A percentile compares a stretch with the other conserved stretches of the same genome.
Evolutionary conservation across 2,329 filamentous ascomycete genomes (phyloP).

Genomic region (Trichoderma hamatum): DNA sequence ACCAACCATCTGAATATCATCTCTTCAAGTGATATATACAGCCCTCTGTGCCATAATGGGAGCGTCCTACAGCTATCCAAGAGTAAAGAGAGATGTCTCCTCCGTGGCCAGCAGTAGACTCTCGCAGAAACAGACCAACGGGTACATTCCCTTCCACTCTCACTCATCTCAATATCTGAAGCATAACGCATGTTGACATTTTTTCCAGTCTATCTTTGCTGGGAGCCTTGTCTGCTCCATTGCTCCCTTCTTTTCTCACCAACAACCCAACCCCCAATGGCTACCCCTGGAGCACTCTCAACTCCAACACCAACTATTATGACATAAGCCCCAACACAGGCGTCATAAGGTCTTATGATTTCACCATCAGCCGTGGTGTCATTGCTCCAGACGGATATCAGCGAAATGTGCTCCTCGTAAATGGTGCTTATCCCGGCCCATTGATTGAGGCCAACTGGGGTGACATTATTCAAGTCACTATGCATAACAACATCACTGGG

Average conservation of each 20-base stretch:
- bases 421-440: slow-evolving; percentile 68
- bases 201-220: slow-evolving; percentile 42
- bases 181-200: not conserved
- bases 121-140: slow-evolving; percentile 44
- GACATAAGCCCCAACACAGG: slow-evolving; percentile 54
- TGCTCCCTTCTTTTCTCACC: slow-evolving; percentile 48
- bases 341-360: slow-evolving; percentile 58
- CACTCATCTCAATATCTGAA: not conserved
- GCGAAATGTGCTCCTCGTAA: slow-evolving; percentile 60
- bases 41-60: slow-evolving; percentile 21
- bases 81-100: slow-evolving; percentile 1
- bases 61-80: not conserved
- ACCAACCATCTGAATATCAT: not conserved
- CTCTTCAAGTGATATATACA: not conserved
- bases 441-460: slow-evolving; percentile 67
- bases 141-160: slow-evolving; percentile 34
- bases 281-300: slow-evolving; percentile 55
- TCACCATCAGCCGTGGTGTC: slow-evolving; percentile 53
- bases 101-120: slow-evolving; percentile 29
- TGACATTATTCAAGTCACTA: slow-evolving; percentile 64
- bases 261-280: slow-evolving; percentile 55
- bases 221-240: slow-evolving; percentile 45
- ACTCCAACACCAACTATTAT: slow-evolving; percentile 54
- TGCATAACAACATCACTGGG: slow-evolving; percentile 67
- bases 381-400: slow-evolving; percentile 61